A percentile compares a stretch with the other conserved stretches of the same genome.
Conservation (phyloP, 441 rosid genomes). For the Corymbia calophylla region DNA sequence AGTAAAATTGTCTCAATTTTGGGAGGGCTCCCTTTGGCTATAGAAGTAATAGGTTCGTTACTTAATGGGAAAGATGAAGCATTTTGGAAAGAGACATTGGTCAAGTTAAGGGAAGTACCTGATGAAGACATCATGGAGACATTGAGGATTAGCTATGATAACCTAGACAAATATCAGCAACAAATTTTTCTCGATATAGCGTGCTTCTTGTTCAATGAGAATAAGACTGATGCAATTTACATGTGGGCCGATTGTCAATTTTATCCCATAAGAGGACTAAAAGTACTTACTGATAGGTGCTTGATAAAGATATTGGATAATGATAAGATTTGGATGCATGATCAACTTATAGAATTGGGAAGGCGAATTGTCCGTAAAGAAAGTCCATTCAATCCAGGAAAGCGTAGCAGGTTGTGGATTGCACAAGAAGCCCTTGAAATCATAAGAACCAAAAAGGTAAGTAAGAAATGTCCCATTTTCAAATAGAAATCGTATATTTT, state of each 20-base stretch:
- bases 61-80: neutral
- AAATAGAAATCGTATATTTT: rapidly evolving
- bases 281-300: neutral
- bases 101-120: neutral
- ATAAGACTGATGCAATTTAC: neutral
- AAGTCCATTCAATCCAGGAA: neutral
- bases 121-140: neutral
- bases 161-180: neutral
- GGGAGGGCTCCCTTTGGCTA: neutral
- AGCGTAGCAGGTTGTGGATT: neutral
- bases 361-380: neutral
- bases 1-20: neutral
- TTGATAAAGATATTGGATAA: neutral
- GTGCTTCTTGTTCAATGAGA: neutral
- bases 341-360: neutral
- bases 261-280: neutral
- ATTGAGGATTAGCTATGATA: neutral
- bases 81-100: neutral
- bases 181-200: neutral
- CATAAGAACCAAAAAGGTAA: neutral
- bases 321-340: neutral
- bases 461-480: neutral
- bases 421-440: neutral
- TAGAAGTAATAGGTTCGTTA: neutral
- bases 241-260: neutral